Evolutionary conservation across 768 basidiomycete species (phyloP), one percentile per base, ranked within the genome.

Genomic region (Macrolepiota dolichaula): DNA sequence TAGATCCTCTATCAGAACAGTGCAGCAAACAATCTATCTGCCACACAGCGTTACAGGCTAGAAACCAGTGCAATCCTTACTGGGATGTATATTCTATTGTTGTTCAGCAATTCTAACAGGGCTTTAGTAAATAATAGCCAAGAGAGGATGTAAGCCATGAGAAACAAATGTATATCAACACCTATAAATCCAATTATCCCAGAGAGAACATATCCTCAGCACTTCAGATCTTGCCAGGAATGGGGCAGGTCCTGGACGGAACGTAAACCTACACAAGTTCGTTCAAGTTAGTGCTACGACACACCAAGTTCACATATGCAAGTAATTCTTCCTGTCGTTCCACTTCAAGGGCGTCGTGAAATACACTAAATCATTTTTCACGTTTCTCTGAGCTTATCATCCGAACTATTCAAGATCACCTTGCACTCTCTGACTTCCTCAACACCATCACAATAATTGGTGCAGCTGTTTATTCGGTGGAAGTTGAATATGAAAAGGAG

Each of bases 401-500:
- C 97, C n/a, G n/a, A n/a, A 65, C 87, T 94, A 62, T 81, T 87
- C 54, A 99, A 77, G 3, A 93, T 77, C 63, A 94, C 82, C 53
- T 76, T 79, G 74, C 98, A 98, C 73, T 95, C 87, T 10, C 97
- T 96, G 25, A 91, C 75, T 52, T 74, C 82, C 37, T 98, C 88
- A 24, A 96, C 85, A 5, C 97, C 97, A 55, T 98, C 88, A 51
- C 95, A 86, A 74, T 98, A 99, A 73, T 98, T 94, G 49, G 87
- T 85, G 77, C 87, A 99, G 62, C 94, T 96, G 42, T 91, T 73
- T n/a, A 82, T 85, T 4, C 93, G 88, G 77, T 98, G 88, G 82
- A 98, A 96, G 76, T 99, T 98, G 84, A 97, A 98, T 67, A 98
- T 81, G 79, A 98, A 99, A 49, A 99, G 76, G 46, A 98, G 81